phyloP scores from a whole-genome alignment of 257 asterid species.

The Ilex asprella region DNA sequence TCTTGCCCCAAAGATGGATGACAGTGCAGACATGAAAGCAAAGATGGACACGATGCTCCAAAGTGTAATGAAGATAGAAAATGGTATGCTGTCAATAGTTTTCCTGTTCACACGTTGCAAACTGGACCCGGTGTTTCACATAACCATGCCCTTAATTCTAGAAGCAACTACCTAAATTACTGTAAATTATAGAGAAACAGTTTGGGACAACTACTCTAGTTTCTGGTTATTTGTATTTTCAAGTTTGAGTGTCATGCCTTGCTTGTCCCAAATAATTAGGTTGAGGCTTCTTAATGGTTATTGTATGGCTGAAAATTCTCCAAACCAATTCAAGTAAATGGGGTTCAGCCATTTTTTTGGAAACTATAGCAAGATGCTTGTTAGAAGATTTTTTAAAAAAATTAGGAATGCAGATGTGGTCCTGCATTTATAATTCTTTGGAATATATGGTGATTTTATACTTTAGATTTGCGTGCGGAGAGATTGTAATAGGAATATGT shows the following conservation, averaged over 20 bases:
- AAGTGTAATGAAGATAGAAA: conserved; percentile 81
- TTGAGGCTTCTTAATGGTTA: too few relatives aligned
- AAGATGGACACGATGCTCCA: conserved; percentile 98
- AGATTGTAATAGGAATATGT: too few relatives aligned
- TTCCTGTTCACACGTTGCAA: neutral
- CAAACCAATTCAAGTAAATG: too few relatives aligned
- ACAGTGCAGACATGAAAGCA: conserved; percentile 65
- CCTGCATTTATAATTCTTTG: neutral
- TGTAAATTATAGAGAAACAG: too few relatives aligned
- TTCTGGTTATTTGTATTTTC: neutral
- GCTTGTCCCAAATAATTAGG: too few relatives aligned
- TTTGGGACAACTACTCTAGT: too few relatives aligned
- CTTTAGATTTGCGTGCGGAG: neutral
- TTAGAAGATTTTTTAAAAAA: neutral
- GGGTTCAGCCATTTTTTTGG: too few relatives aligned
- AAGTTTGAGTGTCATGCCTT: too few relatives aligned
- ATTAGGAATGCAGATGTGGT: neutral
- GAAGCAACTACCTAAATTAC: too few relatives aligned
- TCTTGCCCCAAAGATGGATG: conserved; percentile 76
- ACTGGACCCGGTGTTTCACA: neutral
- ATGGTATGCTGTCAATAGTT: conserved; percentile 40
- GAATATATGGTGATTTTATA: neutral
- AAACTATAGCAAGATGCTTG: neutral
- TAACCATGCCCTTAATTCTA: neutral
- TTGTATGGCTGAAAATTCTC: too few relatives aligned